Evolutionary conservation across 2,329 filamentous ascomycete genomes (phyloP).

Genomic region (Apiospora kogelbergensis): DNA sequence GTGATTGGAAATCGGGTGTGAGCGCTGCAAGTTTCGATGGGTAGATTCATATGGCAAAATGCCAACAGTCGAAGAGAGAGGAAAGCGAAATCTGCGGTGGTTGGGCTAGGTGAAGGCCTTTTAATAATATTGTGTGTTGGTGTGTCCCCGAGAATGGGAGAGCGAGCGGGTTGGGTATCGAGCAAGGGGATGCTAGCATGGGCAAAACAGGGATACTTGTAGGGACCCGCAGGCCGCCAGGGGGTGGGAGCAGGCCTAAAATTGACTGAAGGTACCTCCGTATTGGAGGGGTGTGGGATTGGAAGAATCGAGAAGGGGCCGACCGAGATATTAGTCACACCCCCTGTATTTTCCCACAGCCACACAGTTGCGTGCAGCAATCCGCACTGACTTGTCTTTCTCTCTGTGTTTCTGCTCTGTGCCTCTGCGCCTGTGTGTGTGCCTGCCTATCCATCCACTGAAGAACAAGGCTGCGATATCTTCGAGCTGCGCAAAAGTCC

Average conservation of each 20-base stretch:
- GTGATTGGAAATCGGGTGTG: constrained; percentile 10
- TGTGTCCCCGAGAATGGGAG: constrained; percentile 1
- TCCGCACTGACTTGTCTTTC: background rate
- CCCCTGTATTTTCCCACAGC: constrained; percentile 14
- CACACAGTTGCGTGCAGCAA: constrained; percentile 12
- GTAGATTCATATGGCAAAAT: constrained; percentile 28
- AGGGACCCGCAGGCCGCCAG: background rate
- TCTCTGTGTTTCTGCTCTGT: background rate
- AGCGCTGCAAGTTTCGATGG: constrained; percentile 12
- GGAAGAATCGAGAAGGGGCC: constrained; percentile 12
- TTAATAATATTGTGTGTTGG: constrained; percentile 22
- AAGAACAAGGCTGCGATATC: background rate
- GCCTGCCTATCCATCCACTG: background rate
- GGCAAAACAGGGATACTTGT: constrained; percentile 13
- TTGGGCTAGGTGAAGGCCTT: constrained; percentile 26
- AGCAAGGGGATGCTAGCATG: constrained; percentile 9
- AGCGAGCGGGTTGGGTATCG: background rate
- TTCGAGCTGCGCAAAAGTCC: background rate
- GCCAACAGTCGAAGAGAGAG: constrained; percentile 28
- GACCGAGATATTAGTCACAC: constrained; percentile 13
- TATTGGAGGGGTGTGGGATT: constrained; percentile 14
- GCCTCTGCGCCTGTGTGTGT: too few species aligned
- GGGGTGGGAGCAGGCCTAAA: constrained; percentile 10
- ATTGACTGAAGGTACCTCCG: constrained; percentile 8
- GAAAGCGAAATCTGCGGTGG: constrained; percentile 17